Evolutionary conservation across 1,284 basidiomycete genomes (phyloP).

Genomic region (Tremellales sp.): DNA sequence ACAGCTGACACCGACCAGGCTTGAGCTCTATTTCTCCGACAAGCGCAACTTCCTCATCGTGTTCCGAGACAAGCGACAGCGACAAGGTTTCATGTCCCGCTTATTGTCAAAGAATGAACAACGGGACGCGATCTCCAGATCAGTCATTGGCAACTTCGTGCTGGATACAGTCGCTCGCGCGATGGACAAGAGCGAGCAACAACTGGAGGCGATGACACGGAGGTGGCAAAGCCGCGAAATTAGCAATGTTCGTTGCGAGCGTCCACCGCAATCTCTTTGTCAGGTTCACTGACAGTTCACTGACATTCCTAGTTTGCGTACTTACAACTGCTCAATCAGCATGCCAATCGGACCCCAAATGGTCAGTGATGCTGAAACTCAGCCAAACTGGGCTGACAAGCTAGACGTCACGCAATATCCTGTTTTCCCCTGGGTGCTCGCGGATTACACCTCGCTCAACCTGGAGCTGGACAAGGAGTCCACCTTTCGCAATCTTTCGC

Average conservation of each 20-base stretch:
- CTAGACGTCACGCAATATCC: slow-evolving; percentile 90
- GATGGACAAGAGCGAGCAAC: slow-evolving; percentile 42
- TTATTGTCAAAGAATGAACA: slow-evolving; percentile 50
- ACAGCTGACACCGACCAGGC: too few species aligned
- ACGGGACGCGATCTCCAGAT: slow-evolving; percentile 37
- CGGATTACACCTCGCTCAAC: slow-evolving; percentile 72
- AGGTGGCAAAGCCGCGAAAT: slow-evolving; percentile 84
- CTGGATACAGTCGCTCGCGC: slow-evolving; percentile 46
- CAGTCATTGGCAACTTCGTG: slow-evolving; percentile 46
- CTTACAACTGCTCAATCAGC: slow-evolving; percentile 77
- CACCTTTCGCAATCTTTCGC: slow-evolving; percentile 66
- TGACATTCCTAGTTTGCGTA: slow-evolving; percentile 66
- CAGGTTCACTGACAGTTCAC: not conserved
- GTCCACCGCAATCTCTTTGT: not conserved
- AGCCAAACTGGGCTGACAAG: slow-evolving; percentile 10
- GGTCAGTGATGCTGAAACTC: slow-evolving; percentile 42
- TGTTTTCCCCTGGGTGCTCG: slow-evolving; percentile 81
- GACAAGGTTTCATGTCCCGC: slow-evolving; percentile 62
- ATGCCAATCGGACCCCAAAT: slow-evolving; percentile 84
- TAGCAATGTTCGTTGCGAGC: slow-evolving; percentile 64
- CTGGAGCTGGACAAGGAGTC: slow-evolving; percentile 65
- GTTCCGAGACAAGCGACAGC: slow-evolving; percentile 64
- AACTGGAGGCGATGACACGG: slow-evolving; percentile 49
- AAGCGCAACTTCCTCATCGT: slow-evolving; percentile 76
- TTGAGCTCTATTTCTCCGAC: slow-evolving; percentile 88